Evolutionary conservation across 257 asterid genomes (phyloP).

Genomic region (Scutellaria baicalensis): DNA sequence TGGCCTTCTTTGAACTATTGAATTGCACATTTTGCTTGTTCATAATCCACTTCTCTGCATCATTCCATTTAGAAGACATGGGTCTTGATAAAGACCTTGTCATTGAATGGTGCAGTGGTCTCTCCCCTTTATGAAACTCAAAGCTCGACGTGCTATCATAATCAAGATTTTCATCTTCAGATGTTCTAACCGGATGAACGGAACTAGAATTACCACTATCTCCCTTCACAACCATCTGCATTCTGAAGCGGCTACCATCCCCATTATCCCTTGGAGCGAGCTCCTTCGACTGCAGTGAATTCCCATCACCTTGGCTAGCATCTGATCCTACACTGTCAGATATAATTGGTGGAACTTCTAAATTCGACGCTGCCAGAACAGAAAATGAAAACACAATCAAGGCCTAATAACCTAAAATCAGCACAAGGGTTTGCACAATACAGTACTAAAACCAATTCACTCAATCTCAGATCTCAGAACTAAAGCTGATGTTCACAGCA

Average conservation of each 20-base stretch:
- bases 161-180: slow-evolving; percentile 86
- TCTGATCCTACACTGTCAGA: slow-evolving; percentile 19
- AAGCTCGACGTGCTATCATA: slow-evolving; percentile 97
- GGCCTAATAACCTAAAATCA: background rate
- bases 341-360: slow-evolving; percentile 21
- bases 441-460: background rate
- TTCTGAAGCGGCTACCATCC: slow-evolving; percentile 28
- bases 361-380: slow-evolving; percentile 23
- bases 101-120: slow-evolving; percentile 52
- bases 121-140: slow-evolving; percentile 92
- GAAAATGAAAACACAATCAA: background rate
- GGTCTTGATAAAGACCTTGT: slow-evolving; percentile 66
- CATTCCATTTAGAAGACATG: slow-evolving; percentile 92
- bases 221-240: slow-evolving; percentile 38
- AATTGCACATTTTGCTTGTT: slow-evolving; percentile 54
- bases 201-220: slow-evolving; percentile 60
- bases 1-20: slow-evolving; percentile 44
- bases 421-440: background rate
- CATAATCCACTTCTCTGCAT: slow-evolving; percentile 98
- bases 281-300: slow-evolving; percentile 23
- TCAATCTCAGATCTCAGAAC: background rate
- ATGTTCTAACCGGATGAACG: slow-evolving; percentile 47
- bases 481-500: background rate
- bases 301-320: slow-evolving; percentile 22
- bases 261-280: slow-evolving; percentile 23